These are phyloP conservation scores for Aspergillus clavatus DNA, from an alignment of 2,329 filamentous ascomycete genomes.

Conservation along the genomic window DNA sequence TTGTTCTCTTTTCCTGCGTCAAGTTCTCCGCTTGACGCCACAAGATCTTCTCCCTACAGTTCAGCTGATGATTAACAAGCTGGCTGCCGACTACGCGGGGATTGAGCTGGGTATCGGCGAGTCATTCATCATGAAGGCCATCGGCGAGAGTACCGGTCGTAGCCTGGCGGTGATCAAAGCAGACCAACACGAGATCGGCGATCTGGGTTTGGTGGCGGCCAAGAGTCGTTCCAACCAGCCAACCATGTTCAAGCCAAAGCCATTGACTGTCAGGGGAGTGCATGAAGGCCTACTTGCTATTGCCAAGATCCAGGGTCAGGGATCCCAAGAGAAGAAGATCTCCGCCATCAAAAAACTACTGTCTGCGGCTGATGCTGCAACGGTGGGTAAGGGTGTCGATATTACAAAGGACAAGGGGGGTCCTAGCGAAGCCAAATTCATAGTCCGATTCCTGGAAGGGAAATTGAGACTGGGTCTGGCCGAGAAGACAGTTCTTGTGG, in stretches of 20 bases:
- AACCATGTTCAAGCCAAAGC: slow-evolving; percentile 97
- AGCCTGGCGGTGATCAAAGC: slow-evolving; percentile 86
- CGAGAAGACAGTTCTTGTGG: slow-evolving; percentile 85
- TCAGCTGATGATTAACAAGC: slow-evolving; percentile 94
- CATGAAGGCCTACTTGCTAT: slow-evolving; percentile 84
- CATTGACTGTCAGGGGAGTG: slow-evolving; percentile 79
- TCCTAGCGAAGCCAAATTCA: slow-evolving; percentile 88
- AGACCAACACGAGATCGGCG: slow-evolving; percentile 93
- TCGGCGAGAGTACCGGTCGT: slow-evolving; percentile 88
- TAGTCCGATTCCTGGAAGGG: slow-evolving; percentile 88
- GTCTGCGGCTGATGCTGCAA: slow-evolving; percentile 76
- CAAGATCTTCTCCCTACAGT: slow-evolving; percentile 82
- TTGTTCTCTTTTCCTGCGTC: slow-evolving; percentile 83
- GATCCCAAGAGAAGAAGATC: slow-evolving; percentile 85
- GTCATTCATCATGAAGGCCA: slow-evolving; percentile 97
- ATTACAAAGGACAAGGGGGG: slow-evolving; percentile 90
- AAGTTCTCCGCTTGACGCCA: slow-evolving; percentile 89
- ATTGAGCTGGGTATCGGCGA: slow-evolving; percentile 98
- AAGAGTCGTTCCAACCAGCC: slow-evolving; percentile 93
- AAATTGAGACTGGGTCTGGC: slow-evolving; percentile 89
- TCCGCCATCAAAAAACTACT: slow-evolving; percentile 93
- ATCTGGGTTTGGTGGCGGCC: slow-evolving; percentile 87
- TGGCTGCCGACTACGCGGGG: slow-evolving; percentile 92
- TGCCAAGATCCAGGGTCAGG: slow-evolving; percentile 79
- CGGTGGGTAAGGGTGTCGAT: slow-evolving; percentile 69